Conservation (phyloP, 2,329 filamentous ascomycete species). For the Dothidotthia symphoricarpi region DNA sequence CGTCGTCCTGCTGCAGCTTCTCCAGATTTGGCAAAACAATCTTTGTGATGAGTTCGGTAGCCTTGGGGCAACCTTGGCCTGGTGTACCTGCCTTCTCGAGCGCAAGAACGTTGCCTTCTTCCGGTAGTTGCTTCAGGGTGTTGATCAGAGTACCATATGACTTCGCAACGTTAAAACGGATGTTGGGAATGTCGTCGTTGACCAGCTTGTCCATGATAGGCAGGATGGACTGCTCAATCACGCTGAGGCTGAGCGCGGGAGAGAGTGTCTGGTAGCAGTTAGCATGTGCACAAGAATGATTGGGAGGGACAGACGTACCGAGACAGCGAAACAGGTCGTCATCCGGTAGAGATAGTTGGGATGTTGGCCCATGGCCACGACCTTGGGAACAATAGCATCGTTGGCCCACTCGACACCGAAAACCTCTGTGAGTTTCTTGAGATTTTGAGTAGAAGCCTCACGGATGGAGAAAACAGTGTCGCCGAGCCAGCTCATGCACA, state of each 20-base stretch:
- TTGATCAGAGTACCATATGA: constrained; percentile 88
- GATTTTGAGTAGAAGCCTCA: constrained; percentile 93
- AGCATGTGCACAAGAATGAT: constrained; percentile 6
- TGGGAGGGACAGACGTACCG: constrained; percentile 61
- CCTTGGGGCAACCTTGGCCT: constrained; percentile 63
- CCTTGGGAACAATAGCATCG: constrained; percentile 95
- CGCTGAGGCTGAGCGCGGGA: constrained; percentile 86
- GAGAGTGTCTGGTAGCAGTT: constrained; percentile 72
- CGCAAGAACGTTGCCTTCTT: constrained; percentile 80
- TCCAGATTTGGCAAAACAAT: constrained; percentile 85
- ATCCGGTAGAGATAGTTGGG: constrained; percentile 99
- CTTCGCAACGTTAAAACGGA: constrained; percentile 99
- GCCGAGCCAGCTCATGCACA: constrained; percentile 98
- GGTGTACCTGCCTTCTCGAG: constrained; percentile 73
- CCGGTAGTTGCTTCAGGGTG: constrained; percentile 86
- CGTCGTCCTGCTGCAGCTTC: constrained; percentile 94
- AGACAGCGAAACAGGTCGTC: constrained; percentile 99
- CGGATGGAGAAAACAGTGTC: constrained; percentile 98
- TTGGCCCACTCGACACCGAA: constrained; percentile 98
- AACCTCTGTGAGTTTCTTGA: constrained; percentile 97
- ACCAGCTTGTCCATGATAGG: constrained; percentile 96
- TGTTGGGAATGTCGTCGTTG: constrained; percentile 94
- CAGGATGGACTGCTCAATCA: constrained; percentile 88
- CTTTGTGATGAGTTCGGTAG: constrained; percentile 77
- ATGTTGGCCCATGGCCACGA: constrained; percentile 97